Percentiles rank a stretch among this genome's conserved stretches.
phyloP scores from a whole-genome alignment of 768 basidiomycete genomes.

The Cantharellus cinnabarinus region DNA sequence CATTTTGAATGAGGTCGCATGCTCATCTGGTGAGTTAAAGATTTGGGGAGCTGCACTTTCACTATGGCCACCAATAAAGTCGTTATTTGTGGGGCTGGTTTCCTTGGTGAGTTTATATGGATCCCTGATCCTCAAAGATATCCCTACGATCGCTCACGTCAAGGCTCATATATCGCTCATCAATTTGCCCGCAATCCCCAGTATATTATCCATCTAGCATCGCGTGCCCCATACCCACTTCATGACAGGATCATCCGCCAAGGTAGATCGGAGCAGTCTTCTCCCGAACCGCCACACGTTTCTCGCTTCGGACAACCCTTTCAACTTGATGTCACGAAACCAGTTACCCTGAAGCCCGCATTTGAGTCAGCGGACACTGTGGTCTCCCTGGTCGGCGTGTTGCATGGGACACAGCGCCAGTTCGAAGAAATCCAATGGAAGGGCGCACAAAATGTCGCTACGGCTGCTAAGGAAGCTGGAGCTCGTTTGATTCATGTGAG shows the following conservation, averaged over 20 bases:
- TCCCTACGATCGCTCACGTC: background rate
- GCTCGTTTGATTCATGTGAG: constrained; percentile 47
- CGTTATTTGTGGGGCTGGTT: background rate
- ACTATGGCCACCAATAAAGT: background rate
- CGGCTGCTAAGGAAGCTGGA: constrained; percentile 27
- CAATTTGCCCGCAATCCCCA: background rate
- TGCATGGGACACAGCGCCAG: constrained; percentile 33
- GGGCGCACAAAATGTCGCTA: constrained; percentile 48
- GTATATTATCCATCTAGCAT: background rate
- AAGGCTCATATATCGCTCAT: background rate
- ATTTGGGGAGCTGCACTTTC: background rate
- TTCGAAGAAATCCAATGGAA: constrained; percentile 43
- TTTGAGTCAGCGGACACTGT: constrained; percentile 37
- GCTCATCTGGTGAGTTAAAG: too few species aligned
- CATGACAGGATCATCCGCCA: background rate
- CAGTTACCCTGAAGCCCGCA: constrained; percentile 13
- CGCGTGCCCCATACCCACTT: background rate
- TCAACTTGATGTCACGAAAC: background rate
- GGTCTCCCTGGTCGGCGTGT: constrained; percentile 48
- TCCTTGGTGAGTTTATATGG: background rate
- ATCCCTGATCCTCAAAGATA: background rate
- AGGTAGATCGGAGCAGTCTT: background rate
- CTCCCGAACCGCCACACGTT: background rate
- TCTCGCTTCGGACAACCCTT: background rate
- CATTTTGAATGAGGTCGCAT: too few species aligned